phyloP scores from a whole-genome alignment of 768 basidiomycete genomes.

The Leccinum aurantiacum region DNA sequence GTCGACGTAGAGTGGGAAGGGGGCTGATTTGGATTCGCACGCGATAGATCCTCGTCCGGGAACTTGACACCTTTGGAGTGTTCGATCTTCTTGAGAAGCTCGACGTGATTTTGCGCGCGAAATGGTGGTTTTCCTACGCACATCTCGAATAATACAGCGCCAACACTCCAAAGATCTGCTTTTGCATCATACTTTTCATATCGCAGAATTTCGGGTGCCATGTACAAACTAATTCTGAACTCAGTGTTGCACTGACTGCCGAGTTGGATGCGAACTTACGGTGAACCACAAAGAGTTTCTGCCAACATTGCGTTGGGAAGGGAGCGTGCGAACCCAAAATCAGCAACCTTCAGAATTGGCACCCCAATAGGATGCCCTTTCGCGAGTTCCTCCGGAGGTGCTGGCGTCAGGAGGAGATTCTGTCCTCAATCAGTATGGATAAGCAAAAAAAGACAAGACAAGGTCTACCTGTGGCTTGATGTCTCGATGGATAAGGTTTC shows the following conservation, averaged over 20 bases:
- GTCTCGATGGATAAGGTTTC: slow-evolving; percentile 93
- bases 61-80: slow-evolving; percentile 89
- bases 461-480: slow-evolving; percentile 85
- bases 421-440: slow-evolving; percentile 33
- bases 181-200: slow-evolving; percentile 98
- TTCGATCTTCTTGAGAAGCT: slow-evolving; percentile 91
- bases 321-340: slow-evolving; percentile 96
- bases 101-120: slow-evolving; percentile 94
- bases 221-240: slow-evolving; percentile 68
- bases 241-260: slow-evolving; percentile 1
- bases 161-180: slow-evolving; percentile 97
- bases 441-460: neutral
- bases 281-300: slow-evolving; percentile 96
- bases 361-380: slow-evolving; percentile 90
- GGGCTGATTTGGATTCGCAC: slow-evolving; percentile 37
- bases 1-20: slow-evolving; percentile 18
- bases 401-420: slow-evolving; percentile 89
- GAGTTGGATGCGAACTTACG: slow-evolving; percentile 51
- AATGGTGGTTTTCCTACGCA: slow-evolving; percentile 91
- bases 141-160: slow-evolving; percentile 96
- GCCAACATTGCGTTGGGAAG: slow-evolving; percentile 93
- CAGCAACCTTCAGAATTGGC: slow-evolving; percentile 94
- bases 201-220: slow-evolving; percentile 97
- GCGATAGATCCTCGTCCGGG: slow-evolving; percentile 79
- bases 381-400: slow-evolving; percentile 74